Percentiles rank a stretch among this genome's conserved stretches.
Evolutionary conservation across 1,139 yeast species (phyloP).

Genomic region (Williopsis jadinii): DNA sequence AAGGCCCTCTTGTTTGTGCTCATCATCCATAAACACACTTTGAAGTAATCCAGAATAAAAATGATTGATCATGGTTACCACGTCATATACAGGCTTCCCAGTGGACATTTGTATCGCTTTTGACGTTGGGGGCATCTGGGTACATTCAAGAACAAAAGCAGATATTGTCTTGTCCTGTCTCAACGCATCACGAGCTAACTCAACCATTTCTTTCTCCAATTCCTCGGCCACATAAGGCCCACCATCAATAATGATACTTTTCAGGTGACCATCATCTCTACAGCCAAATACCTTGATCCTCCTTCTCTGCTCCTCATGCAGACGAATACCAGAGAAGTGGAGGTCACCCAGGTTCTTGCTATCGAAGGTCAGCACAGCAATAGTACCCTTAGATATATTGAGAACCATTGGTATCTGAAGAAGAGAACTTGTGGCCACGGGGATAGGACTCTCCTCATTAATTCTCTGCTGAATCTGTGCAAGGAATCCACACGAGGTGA

Average conservation of each 20-base stretch:
- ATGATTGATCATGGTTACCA: constrained; percentile 24
- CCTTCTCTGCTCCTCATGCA: constrained; percentile 14
- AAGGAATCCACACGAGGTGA: constrained; percentile 14
- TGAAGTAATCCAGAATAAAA: constrained; percentile 23
- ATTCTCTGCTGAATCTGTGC: constrained; percentile 24
- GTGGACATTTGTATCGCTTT: constrained; percentile 21
- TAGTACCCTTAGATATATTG: constrained; percentile 19
- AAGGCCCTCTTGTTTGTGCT: constrained; percentile 15
- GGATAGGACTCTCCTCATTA: constrained; percentile 20
- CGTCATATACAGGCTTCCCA: constrained; percentile 25
- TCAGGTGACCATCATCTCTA: constrained; percentile 20
- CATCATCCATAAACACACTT: constrained; percentile 17
- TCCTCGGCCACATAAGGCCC: constrained; percentile 22
- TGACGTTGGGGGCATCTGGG: constrained; percentile 27
- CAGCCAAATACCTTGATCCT: constrained; percentile 21
- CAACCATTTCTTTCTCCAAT: constrained; percentile 23
- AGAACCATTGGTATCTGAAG: constrained; percentile 26
- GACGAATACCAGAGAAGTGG: constrained; percentile 27
- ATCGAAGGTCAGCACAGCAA: constrained; percentile 29
- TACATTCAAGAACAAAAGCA: constrained; percentile 26
- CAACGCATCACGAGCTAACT: constrained; percentile 14
- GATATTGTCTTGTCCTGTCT: constrained; percentile 15
- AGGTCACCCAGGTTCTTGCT: constrained; percentile 19
- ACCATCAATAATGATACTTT: constrained; percentile 20
- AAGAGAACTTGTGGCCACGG: constrained; percentile 27